phyloP scores from a whole-genome alignment of 1,284 basidiomycete genomes.

The Melampsora larici-populina region DNA sequence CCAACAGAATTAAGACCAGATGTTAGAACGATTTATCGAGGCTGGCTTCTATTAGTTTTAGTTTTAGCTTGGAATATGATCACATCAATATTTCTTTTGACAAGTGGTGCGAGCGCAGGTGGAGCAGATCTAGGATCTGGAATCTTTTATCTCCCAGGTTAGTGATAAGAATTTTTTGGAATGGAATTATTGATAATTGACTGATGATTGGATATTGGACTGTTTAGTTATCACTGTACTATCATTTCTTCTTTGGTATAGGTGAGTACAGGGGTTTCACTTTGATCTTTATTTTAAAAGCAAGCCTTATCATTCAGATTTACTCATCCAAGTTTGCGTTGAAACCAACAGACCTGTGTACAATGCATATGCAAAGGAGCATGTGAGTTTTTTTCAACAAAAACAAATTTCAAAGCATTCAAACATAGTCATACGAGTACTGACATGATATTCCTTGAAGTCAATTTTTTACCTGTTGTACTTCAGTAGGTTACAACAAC shows the following conservation, averaged over 20 bases:
- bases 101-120: slow-evolving; percentile 71
- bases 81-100: slow-evolving; percentile 79
- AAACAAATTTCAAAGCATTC: neutral
- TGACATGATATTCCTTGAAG: slow-evolving; percentile 11
- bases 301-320: neutral
- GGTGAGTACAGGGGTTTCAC: neutral
- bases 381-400: neutral
- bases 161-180: neutral
- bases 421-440: no score
- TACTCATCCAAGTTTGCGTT: neutral
- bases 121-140: slow-evolving; percentile 64
- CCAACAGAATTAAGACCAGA: slow-evolving; percentile 73
- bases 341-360: slow-evolving; percentile 30
- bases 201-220: slow-evolving; percentile 52
- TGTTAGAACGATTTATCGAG: slow-evolving; percentile 63
- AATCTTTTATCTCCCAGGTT: slow-evolving; percentile 61
- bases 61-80: slow-evolving; percentile 86
- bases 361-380: slow-evolving; percentile 41
- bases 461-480: slow-evolving; percentile 41
- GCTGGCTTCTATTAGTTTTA: slow-evolving; percentile 58
- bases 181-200: neutral
- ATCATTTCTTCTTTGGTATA: slow-evolving; percentile 87
- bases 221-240: slow-evolving; percentile 72
- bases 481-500: slow-evolving; percentile 27
- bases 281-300: neutral